Evolutionary conservation across 495 filamentous ascomycete genomes (phyloP).

Genomic region (Hypomontagnella submonticulosa): DNA sequence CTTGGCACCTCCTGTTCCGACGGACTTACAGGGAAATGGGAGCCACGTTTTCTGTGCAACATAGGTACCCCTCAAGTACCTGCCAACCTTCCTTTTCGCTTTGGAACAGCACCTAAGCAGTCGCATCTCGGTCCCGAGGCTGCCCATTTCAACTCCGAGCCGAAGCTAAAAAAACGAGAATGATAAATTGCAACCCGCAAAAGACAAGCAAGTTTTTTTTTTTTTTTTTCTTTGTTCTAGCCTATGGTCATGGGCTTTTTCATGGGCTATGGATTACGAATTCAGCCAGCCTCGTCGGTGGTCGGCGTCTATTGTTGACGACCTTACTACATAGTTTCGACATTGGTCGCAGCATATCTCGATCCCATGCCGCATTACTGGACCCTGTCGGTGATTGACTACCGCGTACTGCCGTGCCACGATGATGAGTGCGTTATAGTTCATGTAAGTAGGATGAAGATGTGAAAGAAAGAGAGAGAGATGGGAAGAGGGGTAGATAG

Average conservation of each 20-base stretch:
- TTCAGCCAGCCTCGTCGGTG: slow-evolving; percentile 25
- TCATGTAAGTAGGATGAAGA: no score
- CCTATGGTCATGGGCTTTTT: background rate
- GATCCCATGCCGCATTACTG: background rate
- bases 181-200: slow-evolving; percentile 5
- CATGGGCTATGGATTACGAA: slow-evolving; percentile 6
- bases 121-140: slow-evolving; percentile 33
- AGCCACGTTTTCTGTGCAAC: background rate
- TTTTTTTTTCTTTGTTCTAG: slow-evolving; percentile 14
- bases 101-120: slow-evolving; percentile 6
- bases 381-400: slow-evolving; percentile 27
- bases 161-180: slow-evolving; percentile 15
- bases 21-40: slow-evolving; percentile 18
- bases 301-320: slow-evolving; percentile 18
- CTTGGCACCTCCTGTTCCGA: background rate
- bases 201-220: slow-evolving; percentile 18
- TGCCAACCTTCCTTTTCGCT: background rate
- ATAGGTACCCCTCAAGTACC: slow-evolving; percentile 5
- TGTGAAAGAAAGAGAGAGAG: no score
- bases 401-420: slow-evolving; percentile 16
- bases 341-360: slow-evolving; percentile 5
- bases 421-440: background rate
- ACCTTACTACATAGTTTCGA: background rate
- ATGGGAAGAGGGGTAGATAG: no score
- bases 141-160: slow-evolving; percentile 20